A percentile compares a stretch with the other conserved stretches of the same genome.
Evolutionary conservation across 352 stramenopile species (phyloP).

Genomic region (Globisporangium barbulae): DNA sequence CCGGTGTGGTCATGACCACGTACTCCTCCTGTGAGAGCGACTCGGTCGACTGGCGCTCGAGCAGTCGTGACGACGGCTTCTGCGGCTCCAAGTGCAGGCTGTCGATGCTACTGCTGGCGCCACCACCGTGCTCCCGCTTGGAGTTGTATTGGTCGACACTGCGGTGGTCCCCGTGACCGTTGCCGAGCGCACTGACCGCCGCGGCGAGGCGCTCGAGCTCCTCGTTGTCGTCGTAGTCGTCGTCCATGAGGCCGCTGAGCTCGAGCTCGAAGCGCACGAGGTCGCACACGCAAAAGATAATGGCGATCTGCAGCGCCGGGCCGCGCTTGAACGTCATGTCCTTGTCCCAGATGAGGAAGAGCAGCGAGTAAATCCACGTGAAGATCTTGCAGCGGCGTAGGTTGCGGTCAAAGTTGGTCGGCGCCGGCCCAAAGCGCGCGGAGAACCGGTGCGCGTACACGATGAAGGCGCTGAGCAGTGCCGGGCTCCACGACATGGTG

Average conservation of each 20-base stretch:
- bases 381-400: constrained; percentile 67
- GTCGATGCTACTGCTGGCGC: not conserved
- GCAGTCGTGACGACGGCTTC: not conserved
- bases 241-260: constrained; percentile 60
- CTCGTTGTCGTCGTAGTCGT: constrained; percentile 29
- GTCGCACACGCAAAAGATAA: constrained; percentile 70
- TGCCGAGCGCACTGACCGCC: constrained; percentile 2
- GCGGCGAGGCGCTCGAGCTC: constrained; percentile 20
- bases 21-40: constrained; percentile 16
- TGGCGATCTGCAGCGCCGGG: constrained; percentile 57
- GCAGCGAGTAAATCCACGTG: constrained; percentile 57
- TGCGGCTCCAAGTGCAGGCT: not conserved
- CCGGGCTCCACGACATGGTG: constrained; percentile 55
- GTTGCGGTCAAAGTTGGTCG: constrained; percentile 64
- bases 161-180: not conserved
- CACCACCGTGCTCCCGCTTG: not conserved
- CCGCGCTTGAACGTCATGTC: constrained; percentile 74
- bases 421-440: constrained; percentile 36
- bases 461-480: constrained; percentile 37
- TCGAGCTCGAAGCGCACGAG: constrained; percentile 74
- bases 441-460: constrained; percentile 54
- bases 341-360: constrained; percentile 62
- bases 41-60: constrained; percentile 16
- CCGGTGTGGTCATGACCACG: constrained; percentile 13
- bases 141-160: not conserved